Percentiles rank a stretch among this genome's conserved stretches.
phyloP scores from a whole-genome alignment of 768 basidiomycete genomes.

The Terana coerulea region DNA sequence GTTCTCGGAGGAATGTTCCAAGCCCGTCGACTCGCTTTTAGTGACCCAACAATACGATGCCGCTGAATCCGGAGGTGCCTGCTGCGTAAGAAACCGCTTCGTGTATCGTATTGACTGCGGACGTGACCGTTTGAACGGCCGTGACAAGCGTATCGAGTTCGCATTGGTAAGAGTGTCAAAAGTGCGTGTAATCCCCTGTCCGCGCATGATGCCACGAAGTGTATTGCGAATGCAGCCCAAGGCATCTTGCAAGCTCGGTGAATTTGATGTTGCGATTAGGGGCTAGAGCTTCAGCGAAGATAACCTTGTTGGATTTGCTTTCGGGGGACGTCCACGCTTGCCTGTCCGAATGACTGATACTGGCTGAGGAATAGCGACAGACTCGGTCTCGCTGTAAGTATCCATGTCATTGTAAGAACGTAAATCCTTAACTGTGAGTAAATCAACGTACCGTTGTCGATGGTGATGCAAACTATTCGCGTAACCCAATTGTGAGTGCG shows the following conservation, averaged over 20 bases:
- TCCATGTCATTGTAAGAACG: no score
- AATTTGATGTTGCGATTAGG: not conserved
- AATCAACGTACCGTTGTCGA: no score
- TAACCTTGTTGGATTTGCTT: not conserved
- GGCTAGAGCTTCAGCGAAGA: not conserved
- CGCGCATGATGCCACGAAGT: not conserved
- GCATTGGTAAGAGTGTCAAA: not conserved
- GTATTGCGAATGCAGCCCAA: conserved; percentile 2
- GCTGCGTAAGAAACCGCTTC: conserved; percentile 23
- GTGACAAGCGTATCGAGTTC: not conserved
- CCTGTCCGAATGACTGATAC: not conserved
- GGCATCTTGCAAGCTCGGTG: not conserved
- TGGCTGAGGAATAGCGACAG: not conserved
- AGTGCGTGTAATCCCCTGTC: not conserved
- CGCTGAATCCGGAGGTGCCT: conserved; percentile 24
- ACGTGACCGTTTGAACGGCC: not conserved
- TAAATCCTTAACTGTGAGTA: no score
- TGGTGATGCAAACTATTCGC: no score
- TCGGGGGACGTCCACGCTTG: not conserved
- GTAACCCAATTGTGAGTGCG: no score
- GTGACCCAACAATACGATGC: conserved; percentile 22
- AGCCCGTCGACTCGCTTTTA: conserved; percentile 28
- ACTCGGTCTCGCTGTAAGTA: not conserved
- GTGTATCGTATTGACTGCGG: conserved; percentile 26
- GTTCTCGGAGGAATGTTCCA: conserved; percentile 23